These are phyloP conservation scores for Triticum urartu DNA, from an alignment of 176 grass and related monocot genomes.

Conservation along the genomic window DNA sequence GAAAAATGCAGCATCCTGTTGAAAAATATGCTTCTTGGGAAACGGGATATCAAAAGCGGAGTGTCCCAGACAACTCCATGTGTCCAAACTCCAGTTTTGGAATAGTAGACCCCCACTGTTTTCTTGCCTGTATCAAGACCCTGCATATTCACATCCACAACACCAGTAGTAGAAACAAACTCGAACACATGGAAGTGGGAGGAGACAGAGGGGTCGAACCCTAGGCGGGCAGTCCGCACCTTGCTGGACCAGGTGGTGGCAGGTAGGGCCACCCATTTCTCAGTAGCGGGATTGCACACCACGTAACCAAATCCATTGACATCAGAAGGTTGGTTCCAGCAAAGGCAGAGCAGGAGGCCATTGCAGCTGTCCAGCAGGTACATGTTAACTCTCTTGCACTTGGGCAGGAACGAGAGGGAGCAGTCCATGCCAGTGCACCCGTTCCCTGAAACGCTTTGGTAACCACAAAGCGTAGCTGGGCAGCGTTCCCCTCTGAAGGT, in stretches of 20 bases:
- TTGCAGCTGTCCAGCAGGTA: background rate
- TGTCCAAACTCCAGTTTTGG: background rate
- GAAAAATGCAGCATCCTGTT: background rate
- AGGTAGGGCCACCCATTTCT: background rate
- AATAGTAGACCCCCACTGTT: background rate
- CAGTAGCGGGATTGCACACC: background rate
- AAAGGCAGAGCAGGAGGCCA: background rate
- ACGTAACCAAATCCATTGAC: background rate
- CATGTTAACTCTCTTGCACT: background rate
- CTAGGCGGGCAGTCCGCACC: background rate
- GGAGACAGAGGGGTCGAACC: background rate
- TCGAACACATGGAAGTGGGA: background rate
- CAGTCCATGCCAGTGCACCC: background rate
- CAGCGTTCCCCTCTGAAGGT: background rate
- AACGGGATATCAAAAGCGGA: background rate
- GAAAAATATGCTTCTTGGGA: background rate
- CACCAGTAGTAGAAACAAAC: background rate
- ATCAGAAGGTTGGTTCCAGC: background rate
- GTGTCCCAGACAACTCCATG: background rate
- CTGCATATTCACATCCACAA: background rate
- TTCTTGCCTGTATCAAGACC: background rate
- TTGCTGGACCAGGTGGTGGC: background rate
- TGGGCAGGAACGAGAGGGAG: background rate
- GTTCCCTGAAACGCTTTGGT: background rate
- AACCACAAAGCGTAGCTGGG: background rate